Evolutionary conservation across 306 rosid genomes (phyloP).

Genomic region (Sesbania bispinosa): DNA sequence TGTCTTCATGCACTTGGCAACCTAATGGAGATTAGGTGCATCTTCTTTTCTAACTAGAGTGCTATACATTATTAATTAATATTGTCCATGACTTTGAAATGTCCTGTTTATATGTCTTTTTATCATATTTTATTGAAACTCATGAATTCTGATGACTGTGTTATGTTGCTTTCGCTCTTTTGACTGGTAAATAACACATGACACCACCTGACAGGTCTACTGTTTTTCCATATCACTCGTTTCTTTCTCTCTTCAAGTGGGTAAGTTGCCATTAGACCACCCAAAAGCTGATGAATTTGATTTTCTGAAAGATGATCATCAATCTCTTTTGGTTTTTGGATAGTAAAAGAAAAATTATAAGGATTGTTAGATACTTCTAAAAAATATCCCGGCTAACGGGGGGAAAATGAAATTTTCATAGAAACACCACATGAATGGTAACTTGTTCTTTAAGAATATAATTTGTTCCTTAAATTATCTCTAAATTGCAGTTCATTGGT

Average conservation of each 20-base stretch:
- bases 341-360: background rate
- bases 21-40: background rate
- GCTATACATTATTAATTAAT: constrained; percentile 1
- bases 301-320: background rate
- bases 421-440: background rate
- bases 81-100: background rate
- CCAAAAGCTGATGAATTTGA: background rate
- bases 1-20: constrained; percentile 18
- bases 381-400: background rate
- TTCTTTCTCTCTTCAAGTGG: constrained; percentile 6
- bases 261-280: background rate
- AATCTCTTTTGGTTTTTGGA: background rate
- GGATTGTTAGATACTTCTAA: background rate
- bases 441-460: background rate
- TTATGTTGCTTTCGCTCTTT: constrained; percentile 8
- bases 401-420: background rate
- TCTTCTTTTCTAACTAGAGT: background rate
- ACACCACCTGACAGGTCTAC: background rate
- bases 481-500: background rate
- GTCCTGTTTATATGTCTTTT: background rate
- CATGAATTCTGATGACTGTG: background rate
- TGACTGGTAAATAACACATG: constrained; percentile 2
- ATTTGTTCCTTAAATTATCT: background rate
- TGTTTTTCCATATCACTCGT: background rate
- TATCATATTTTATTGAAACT: background rate